Percentiles rank a stretch among this genome's conserved stretches.
phyloP scores from a whole-genome alignment of 345 rosid species.

The Carallia pectinifolia region DNA sequence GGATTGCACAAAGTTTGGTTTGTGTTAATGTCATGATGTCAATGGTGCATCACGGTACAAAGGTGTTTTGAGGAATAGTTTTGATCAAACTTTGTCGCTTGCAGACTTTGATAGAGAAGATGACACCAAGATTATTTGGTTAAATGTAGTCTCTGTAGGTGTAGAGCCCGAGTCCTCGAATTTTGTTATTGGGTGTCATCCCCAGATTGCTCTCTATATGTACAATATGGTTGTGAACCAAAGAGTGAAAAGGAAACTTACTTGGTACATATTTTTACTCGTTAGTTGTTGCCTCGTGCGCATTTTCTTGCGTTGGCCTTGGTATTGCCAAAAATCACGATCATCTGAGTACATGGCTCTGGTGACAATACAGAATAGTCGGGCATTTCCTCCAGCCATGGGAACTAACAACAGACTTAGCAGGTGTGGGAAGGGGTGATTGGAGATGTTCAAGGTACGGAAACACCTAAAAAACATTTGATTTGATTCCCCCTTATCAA shows the following conservation, averaged over 20 bases:
- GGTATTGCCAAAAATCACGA: no score
- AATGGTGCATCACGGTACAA: neutral
- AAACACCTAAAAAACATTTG: neutral
- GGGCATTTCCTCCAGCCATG: neutral
- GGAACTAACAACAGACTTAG: neutral
- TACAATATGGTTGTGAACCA: no score
- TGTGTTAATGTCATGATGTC: neutral
- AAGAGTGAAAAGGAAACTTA: no score
- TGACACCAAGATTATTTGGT: neutral
- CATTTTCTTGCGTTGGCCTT: neutral
- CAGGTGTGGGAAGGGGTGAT: no score
- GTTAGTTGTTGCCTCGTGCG: no score
- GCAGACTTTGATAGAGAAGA: neutral
- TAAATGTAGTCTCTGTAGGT: no score
- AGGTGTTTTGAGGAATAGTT: neutral
- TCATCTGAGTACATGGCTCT: neutral
- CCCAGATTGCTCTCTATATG: no score
- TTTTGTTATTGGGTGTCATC: no score
- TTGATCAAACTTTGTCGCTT: neutral
- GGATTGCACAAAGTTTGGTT: neutral
- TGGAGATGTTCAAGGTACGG: no score
- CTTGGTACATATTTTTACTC: no score
- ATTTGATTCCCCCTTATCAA: slow-evolving; percentile 5
- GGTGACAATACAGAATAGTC: neutral
- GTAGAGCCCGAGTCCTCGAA: no score